A percentile compares a stretch with the other conserved stretches of the same genome.
phyloP scores from a whole-genome alignment of 305 asterid genomes.

The Fraxinus sp. region DNA sequence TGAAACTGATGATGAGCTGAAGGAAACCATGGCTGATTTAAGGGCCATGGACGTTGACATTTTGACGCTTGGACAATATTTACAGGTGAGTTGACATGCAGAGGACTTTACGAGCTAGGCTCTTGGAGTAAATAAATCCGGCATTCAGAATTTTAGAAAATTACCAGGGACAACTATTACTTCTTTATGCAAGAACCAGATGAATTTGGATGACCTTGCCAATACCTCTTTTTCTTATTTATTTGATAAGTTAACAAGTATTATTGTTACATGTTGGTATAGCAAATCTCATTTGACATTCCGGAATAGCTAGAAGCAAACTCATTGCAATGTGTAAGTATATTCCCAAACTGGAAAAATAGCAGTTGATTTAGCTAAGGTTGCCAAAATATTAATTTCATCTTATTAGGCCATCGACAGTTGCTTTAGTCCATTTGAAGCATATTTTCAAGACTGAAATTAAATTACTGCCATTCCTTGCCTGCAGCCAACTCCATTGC shows the following conservation, averaged over 20 bases:
- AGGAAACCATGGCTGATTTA: conserved; percentile 86
- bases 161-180: not conserved
- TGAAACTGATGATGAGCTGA: conserved; percentile 88
- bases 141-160: not conserved
- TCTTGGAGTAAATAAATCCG: conserved; percentile 4
- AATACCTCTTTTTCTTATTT: not conserved
- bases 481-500: conserved; percentile 98
- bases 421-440: conserved; percentile 6
- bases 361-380: not conserved
- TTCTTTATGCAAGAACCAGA: not conserved
- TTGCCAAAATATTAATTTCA: not conserved
- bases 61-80: conserved; percentile 90
- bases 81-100: conserved; percentile 58
- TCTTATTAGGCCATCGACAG: not conserved
- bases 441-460: conserved; percentile 5
- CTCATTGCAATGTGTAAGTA: not conserved
- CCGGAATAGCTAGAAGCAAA: not conserved
- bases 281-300: conserved; percentile 5
- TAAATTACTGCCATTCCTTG: conserved; percentile 10
- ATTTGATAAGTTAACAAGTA: not conserved
- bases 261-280: not conserved
- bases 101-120: not conserved
- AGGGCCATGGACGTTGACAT: conserved; percentile 90
- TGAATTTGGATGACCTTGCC: not conserved
- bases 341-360: not conserved